Evolutionary conservation across 2,329 filamentous ascomycete species (phyloP), one percentile per base, ranked within the genome.

Genomic region (Fusarium luffae): DNA sequence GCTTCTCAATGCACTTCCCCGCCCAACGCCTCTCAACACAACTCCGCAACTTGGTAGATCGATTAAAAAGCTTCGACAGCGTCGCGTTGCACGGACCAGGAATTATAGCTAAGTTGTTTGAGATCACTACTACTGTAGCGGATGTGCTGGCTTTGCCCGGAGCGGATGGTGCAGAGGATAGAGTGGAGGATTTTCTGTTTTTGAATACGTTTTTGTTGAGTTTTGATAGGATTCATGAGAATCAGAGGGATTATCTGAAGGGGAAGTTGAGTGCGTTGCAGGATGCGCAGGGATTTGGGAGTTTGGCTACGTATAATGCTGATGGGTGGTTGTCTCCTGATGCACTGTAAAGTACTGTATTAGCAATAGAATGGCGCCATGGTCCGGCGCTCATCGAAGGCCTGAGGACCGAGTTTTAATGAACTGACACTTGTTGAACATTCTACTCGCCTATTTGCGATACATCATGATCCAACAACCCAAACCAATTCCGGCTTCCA

Each of bases 401-500:
- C 18, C 18, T n/a, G 3, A 37, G 9, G 18, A 37, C 5, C n/a
- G 3, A 5, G 3, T 6, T 11, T 28, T 12, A 11, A 28, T 28
- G 11, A 27, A 27, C 7, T 9, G 27, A 5, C 10, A 28, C 27
- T 28, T 28, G 10, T 28, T 28, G 10, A 28, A 28, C 27, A 9
- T 28, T 10, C 16, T 12, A 37, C 18, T 37, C 34, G 34, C 80
- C 78, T 70, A 85, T 83, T 30, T 82, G 80, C 54, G 82, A 83
- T 59, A 85, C 66, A 46, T 91, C 89, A 60, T 90, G 87, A 73
- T 92, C 89, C 74, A 91, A 76, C 59, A 91, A 74, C 0, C 87
- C 88, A 81, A 91, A 85, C 80, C 92, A 86, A 70, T 90, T 89
- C 56, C 85, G 83, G 62, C 88, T 91, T 2, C 89, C 88, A 5